Percentiles rank a stretch among this genome's conserved stretches.
Conservation (phyloP, 192 early-diverging fungal species). For the Chytriomyces hyalinus region DNA sequence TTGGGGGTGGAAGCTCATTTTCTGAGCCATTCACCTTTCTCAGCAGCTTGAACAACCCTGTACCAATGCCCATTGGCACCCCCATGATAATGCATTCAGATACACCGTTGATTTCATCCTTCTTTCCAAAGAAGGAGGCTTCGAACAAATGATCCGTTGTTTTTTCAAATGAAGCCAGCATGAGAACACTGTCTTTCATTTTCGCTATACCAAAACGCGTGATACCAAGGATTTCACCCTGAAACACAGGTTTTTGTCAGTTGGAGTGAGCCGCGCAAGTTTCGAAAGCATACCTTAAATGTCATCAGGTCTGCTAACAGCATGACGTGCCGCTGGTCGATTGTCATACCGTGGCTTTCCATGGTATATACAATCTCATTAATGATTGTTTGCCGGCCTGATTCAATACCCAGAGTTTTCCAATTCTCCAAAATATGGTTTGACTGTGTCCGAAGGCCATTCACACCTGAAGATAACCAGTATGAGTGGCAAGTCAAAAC, state of each 20-base stretch:
- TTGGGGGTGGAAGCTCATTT: constrained; percentile 20
- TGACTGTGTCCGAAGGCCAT: constrained; percentile 76
- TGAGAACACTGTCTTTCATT: constrained; percentile 99
- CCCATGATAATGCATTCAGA: constrained; percentile 99
- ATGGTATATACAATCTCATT: constrained; percentile 88
- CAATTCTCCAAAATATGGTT: constrained; percentile 95
- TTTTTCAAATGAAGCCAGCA: constrained; percentile 99
- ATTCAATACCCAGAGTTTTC: constrained; percentile 93
- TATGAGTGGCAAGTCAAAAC: background rate
- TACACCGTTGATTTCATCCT: constrained; percentile 93
- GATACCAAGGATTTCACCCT: constrained; percentile 97
- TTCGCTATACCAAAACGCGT: constrained; percentile 99
- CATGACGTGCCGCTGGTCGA: constrained; percentile 95
- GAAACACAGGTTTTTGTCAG: background rate
- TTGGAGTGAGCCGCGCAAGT: background rate
- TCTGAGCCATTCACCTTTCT: constrained; percentile 15
- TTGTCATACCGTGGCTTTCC: constrained; percentile 87
- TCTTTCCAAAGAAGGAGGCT: constrained; percentile 92
- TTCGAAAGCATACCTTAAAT: constrained; percentile 69
- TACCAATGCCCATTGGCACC: constrained; percentile 94
- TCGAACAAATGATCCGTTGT: constrained; percentile 99
- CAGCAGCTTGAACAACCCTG: constrained; percentile 93
- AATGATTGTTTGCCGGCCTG: constrained; percentile 89
- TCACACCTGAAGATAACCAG: constrained; percentile 53
- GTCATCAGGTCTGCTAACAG: constrained; percentile 98